A percentile compares a stretch with the other conserved stretches of the same genome.
These are phyloP conservation scores for Halenospora varia DNA, from an alignment of 495 filamentous ascomycete species.

Conservation along the genomic window DNA sequence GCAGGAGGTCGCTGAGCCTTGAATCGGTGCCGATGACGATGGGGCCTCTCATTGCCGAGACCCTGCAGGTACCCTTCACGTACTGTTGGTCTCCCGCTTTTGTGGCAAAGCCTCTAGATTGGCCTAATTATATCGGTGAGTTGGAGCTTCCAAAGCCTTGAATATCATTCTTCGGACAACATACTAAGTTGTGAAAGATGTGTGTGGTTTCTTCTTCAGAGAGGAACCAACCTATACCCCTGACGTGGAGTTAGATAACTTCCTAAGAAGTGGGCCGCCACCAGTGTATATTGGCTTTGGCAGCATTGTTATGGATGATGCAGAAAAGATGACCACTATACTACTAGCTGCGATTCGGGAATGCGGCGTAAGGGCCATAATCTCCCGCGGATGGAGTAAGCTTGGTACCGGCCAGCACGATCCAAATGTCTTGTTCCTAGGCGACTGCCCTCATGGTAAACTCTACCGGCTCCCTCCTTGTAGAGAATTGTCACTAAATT, in stretches of 20 bases:
- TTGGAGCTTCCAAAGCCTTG: too few relatives aligned
- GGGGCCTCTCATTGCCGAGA: conserved; percentile 59
- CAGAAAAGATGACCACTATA: conserved; percentile 54
- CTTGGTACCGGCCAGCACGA: conserved; percentile 55
- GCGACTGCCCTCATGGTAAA: conserved; percentile 64
- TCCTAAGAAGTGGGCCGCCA: conserved; percentile 59
- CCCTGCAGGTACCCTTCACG: conserved; percentile 62
- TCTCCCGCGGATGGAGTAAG: conserved; percentile 77
- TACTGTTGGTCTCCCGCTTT: conserved; percentile 77
- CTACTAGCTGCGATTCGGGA: conserved; percentile 62
- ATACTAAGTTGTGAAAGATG: conserved; percentile 31
- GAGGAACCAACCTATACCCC: conserved; percentile 56
- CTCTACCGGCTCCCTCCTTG: conserved; percentile 52
- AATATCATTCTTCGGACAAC: conserved; percentile 6
- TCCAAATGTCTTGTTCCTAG: conserved; percentile 61
- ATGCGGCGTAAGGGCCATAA: conserved; percentile 64
- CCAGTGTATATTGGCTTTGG: conserved; percentile 80
- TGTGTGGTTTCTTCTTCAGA: conserved; percentile 67
- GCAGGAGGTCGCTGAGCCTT: conserved; percentile 53
- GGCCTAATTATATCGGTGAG: conserved; percentile 58
- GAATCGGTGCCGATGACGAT: conserved; percentile 62
- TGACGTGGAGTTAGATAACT: conserved; percentile 50
- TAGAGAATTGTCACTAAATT: conserved; percentile 64
- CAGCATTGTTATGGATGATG: conserved; percentile 73
- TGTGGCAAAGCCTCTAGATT: conserved; percentile 73